Evolutionary conservation across 31 red algal species (phyloP), one percentile per base, ranked within the genome.

Genomic region (Bonnemaisonia californica): DNA sequence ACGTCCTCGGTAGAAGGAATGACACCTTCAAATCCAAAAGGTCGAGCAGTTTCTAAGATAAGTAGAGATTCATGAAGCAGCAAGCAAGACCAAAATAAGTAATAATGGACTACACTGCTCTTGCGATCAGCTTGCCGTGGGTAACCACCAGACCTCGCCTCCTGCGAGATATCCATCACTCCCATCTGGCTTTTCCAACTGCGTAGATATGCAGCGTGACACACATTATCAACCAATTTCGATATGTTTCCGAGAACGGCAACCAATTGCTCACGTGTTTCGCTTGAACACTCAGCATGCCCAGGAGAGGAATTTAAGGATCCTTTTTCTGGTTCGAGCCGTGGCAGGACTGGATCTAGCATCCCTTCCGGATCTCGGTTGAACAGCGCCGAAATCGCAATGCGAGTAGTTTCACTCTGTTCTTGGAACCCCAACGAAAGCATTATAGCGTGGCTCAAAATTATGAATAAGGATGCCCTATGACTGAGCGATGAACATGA

Each of bases 301-400:
- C 45, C 45, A 16, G 7, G 9, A 51, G 45, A 51, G 37, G 41
- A 45, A n/a, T 4, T 4, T 9, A 45, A 18, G 29, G 18, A 13
- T 4, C 32, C 48, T 26, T 54, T 37, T 29, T 87, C 83, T 0
- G 72, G 45, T n/a, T 64, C 41, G 19, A 48, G n/a, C 58, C 65
- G 51, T 31, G 87, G 87, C 70, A 73, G 75, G 18, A 47, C 31
- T 23, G 87, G 87, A 39, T 78, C 87, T 22, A 62, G 39, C 23
- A 48, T 24, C 21, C 63, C 39, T 1, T 83, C 77, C 3, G 57
- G 3, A 32, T 90, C 87, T 31, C 61, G 47, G 3, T 82, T 80
- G 45, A 68, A 90, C 3, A 92, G 45, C 7, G 74, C 39, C 24
- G 65, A 71, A 34, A 92, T 57, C 9, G 81, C 62, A 11, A 74